Evolutionary conservation across 2,329 filamentous ascomycete species (phyloP).

Genomic region (Epichloe sylvatica): DNA sequence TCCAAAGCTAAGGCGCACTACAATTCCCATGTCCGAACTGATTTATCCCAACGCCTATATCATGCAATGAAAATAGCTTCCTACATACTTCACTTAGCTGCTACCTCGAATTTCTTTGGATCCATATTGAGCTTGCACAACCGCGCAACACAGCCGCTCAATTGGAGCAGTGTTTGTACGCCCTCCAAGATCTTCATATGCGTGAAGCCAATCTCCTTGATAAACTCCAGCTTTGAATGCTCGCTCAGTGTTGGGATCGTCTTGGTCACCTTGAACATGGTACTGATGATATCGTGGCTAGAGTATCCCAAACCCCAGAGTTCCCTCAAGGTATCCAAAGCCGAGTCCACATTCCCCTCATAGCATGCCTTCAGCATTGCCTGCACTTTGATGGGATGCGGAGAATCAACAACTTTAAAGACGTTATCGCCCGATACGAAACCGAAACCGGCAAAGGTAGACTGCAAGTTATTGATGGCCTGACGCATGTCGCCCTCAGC

Average conservation of each 20-base stretch:
- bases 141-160: constrained; percentile 82
- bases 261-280: constrained; percentile 98
- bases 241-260: constrained; percentile 84
- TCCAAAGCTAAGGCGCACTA: not conserved
- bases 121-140: constrained; percentile 97
- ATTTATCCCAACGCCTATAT: constrained; percentile 20
- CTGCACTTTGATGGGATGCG: constrained; percentile 96
- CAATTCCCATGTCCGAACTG: not conserved
- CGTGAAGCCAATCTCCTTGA: constrained; percentile 96
- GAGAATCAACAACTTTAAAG: constrained; percentile 92
- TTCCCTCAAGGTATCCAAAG: constrained; percentile 74
- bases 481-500: constrained; percentile 98
- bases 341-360: constrained; percentile 78
- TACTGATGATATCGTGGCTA: constrained; percentile 97
- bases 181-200: constrained; percentile 99
- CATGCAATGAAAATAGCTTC: constrained; percentile 1
- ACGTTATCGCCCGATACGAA: constrained; percentile 98
- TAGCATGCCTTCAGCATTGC: constrained; percentile 97
- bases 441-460: constrained; percentile 81
- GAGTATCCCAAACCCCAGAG: constrained; percentile 92
- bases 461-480: constrained; percentile 96
- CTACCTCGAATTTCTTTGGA: constrained; percentile 55
- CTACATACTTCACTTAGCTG: constrained; percentile 18
- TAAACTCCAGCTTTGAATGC: constrained; percentile 91
- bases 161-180: constrained; percentile 83